These are phyloP conservation scores for Syzygium oleosum DNA, from an alignment of 345 rosid species.

Conservation along the genomic window DNA sequence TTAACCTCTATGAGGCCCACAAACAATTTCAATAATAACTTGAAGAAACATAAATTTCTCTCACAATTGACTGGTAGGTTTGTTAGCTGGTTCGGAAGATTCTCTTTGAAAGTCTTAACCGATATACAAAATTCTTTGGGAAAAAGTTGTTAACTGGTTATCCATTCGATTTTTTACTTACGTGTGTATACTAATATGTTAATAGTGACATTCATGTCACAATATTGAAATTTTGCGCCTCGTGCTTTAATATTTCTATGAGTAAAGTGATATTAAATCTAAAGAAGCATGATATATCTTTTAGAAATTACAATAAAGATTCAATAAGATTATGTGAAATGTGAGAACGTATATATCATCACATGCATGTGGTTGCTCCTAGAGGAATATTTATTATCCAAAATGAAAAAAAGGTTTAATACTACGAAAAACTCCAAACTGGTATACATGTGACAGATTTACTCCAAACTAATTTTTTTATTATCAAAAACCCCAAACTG, in stretches of 20 bases:
- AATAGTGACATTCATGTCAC: neutral
- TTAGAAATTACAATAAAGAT: neutral
- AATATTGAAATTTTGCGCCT: neutral
- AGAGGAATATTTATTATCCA: neutral
- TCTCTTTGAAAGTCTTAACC: neutral
- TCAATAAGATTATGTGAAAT: neutral
- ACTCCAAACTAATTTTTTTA: too few relatives aligned
- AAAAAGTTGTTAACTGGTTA: neutral
- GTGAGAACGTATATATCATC: neutral
- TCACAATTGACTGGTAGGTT: neutral
- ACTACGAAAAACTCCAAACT: too few relatives aligned
- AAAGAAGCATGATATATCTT: neutral
- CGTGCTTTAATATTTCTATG: rapidly evolving
- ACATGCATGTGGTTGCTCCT: neutral
- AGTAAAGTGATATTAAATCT: neutral
- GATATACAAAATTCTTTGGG: neutral
- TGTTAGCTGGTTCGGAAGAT: neutral
- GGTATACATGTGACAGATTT: too few relatives aligned
- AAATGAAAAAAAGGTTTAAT: too few relatives aligned
- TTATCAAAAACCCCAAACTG: too few relatives aligned
- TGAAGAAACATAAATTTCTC: neutral
- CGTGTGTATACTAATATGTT: neutral
- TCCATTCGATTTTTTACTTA: neutral
- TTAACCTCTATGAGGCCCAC: neutral
- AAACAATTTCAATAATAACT: neutral